Evolutionary conservation across 495 filamentous ascomycete species (phyloP).

Genomic region (Penicillium simplicissimum): DNA sequence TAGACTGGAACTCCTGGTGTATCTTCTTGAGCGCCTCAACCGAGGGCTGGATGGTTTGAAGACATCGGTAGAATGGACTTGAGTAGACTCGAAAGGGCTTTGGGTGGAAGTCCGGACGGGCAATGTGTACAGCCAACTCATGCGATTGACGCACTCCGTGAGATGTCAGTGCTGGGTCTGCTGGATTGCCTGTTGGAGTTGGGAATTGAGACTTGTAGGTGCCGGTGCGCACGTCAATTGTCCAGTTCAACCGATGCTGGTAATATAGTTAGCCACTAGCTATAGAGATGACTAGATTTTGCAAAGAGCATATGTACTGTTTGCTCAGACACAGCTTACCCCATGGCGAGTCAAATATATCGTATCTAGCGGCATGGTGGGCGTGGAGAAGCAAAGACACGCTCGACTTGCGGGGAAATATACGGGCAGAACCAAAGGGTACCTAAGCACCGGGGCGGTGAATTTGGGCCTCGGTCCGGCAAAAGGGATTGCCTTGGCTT

Average conservation of each 20-base stretch:
- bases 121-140: conserved; percentile 69
- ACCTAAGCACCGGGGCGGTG: conserved; percentile 25
- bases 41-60: conserved; percentile 79
- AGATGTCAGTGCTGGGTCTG: conserved; percentile 82
- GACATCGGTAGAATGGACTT: conserved; percentile 87
- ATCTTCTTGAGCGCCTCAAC: conserved; percentile 53
- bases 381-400: not conserved
- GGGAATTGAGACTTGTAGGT: conserved; percentile 65
- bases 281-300: not conserved
- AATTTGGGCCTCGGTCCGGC: conserved; percentile 18
- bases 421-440: conserved; percentile 18
- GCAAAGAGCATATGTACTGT: not conserved
- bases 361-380: conserved; percentile 60
- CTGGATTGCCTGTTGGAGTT: conserved; percentile 80
- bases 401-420: conserved; percentile 20
- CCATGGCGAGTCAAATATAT: conserved; percentile 88
- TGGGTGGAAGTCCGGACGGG: conserved; percentile 62
- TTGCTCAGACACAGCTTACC: conserved; percentile 51
- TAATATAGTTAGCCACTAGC: not conserved
- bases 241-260: conserved; percentile 89
- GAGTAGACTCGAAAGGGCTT: conserved; percentile 68
- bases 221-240: conserved; percentile 75
- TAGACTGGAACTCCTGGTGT: conserved; percentile 11
- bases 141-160: conserved; percentile 83
- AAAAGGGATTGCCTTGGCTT: not conserved